Evolutionary conservation across 2,329 filamentous ascomycete species (phyloP), one percentile per base, ranked within the genome.

Genomic region (Aspergillus ruber): DNA sequence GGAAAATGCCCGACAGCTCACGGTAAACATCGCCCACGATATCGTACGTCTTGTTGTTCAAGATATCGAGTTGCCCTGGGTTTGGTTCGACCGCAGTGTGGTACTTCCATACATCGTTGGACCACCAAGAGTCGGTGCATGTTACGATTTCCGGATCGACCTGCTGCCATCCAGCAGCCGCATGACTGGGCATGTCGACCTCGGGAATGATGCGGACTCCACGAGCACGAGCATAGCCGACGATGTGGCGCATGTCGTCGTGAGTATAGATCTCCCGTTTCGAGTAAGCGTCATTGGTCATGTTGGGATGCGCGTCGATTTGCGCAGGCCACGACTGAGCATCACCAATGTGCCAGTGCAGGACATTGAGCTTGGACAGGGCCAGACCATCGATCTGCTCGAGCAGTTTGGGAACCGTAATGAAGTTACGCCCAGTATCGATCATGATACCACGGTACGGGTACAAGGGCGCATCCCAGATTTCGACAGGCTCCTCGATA

Each of bases 171-270:
- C 78, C 78, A 0, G 76, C 72, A 25, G 71, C 68, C 5, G 77
- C 74, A 58, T 83, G 80, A 42, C 79, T 77, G 6, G 80, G 80
- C 77, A 82, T 82, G 59, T 83, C 80, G 38, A 82, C 74, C 56
- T 83, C 80, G n/a, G 80, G 77, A 29, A 82, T 70, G 47, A 83
- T 69, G 46, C 80, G 77, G n/a, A 83, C 71, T 47, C 75, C 80
- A 15, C 79, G 79, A 29, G 74, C 73, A 33, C 74, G 68, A 13
- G 74, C 77, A 52, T 79, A 80, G 10, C 60, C 57, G 44, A 80
- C 69, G 43, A 80, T 62, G 2, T 64, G 63, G 15, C 61, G 66
- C 41, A 80, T 60, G 48, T 71, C 67, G 0, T 57, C 54, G 1
- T 73, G 67, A 2, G 71, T 69, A 58, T 74, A 80, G 43, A 67